These are phyloP conservation scores for Halenospora varia DNA, from an alignment of 495 filamentous ascomycete genomes.

Conservation along the genomic window DNA sequence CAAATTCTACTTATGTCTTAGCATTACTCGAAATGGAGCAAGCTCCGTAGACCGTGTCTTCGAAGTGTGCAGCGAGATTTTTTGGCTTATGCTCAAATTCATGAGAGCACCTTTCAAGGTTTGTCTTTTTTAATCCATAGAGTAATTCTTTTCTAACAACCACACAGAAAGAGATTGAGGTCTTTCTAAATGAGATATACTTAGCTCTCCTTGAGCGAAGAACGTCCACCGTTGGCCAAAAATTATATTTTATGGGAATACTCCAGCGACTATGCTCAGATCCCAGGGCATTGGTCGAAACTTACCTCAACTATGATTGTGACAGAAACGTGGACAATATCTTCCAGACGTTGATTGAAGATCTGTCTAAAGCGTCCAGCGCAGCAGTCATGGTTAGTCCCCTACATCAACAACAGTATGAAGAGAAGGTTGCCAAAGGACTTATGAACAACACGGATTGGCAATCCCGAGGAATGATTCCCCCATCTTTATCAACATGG, in stretches of 20 bases:
- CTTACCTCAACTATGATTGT: conserved; percentile 98
- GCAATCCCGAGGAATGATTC: conserved; percentile 78
- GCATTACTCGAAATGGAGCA: conserved; percentile 89
- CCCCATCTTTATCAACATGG: conserved; percentile 78
- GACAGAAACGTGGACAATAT: conserved; percentile 95
- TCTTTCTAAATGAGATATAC: conserved; percentile 97
- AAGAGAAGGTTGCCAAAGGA: conserved; percentile 67
- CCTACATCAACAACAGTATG: conserved; percentile 77
- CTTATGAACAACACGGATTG: conserved; percentile 60
- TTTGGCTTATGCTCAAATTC: conserved; percentile 93
- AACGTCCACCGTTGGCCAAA: conserved; percentile 83
- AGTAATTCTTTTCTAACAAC: conserved; percentile 2
- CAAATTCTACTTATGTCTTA: conserved; percentile 92
- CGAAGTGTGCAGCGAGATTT: conserved; percentile 94
- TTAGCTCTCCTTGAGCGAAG: conserved; percentile 86
- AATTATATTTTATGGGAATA: conserved; percentile 84
- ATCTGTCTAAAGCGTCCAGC: conserved; percentile 78
- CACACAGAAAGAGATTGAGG: conserved; percentile 87
- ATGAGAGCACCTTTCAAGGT: conserved; percentile 94
- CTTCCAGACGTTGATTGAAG: conserved; percentile 91
- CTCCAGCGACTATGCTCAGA: conserved; percentile 80
- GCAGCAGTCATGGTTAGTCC: conserved; percentile 68
- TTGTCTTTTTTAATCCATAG: conserved; percentile 11
- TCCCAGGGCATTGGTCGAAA: conserved; percentile 85
- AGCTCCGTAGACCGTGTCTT: conserved; percentile 89